Percentiles rank a stretch among this genome's conserved stretches.
phyloP scores from a whole-genome alignment of 257 asterid species.

The Gardenia jasminoides region DNA sequence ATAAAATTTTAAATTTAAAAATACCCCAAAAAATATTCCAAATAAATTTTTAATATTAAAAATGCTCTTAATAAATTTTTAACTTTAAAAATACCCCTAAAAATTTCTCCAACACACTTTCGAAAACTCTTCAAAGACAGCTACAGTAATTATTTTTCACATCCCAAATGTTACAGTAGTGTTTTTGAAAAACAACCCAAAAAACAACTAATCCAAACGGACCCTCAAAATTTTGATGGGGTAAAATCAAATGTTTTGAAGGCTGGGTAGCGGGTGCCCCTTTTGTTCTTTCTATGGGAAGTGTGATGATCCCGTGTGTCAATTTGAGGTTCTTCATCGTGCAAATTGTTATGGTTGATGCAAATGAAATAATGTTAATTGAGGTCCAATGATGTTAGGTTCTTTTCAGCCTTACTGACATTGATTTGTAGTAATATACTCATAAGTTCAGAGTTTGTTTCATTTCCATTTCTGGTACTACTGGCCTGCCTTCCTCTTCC shows the following conservation, averaged over 20 bases:
- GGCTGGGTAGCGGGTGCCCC: neutral
- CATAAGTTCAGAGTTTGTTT: neutral
- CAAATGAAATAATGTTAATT: neutral
- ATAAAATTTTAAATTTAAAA: too few relatives aligned
- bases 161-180: too few relatives aligned
- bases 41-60: too few relatives aligned
- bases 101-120: too few relatives aligned
- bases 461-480: neutral
- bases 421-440: neutral
- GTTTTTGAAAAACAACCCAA: too few relatives aligned
- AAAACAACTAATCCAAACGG: too few relatives aligned
- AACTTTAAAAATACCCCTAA: too few relatives aligned
- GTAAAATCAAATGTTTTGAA: neutral
- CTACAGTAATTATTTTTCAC: too few relatives aligned
- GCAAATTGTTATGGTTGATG: neutral
- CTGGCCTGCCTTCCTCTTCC: neutral
- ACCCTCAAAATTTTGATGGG: neutral
- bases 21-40: too few relatives aligned
- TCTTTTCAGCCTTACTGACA: neutral
- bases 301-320: neutral
- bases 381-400: neutral
- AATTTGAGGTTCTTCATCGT: neutral
- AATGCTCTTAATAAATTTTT: too few relatives aligned
- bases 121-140: too few relatives aligned
- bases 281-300: neutral